phyloP scores from a whole-genome alignment of 495 filamentous ascomycete species.

The Tetracladium setigerum region DNA sequence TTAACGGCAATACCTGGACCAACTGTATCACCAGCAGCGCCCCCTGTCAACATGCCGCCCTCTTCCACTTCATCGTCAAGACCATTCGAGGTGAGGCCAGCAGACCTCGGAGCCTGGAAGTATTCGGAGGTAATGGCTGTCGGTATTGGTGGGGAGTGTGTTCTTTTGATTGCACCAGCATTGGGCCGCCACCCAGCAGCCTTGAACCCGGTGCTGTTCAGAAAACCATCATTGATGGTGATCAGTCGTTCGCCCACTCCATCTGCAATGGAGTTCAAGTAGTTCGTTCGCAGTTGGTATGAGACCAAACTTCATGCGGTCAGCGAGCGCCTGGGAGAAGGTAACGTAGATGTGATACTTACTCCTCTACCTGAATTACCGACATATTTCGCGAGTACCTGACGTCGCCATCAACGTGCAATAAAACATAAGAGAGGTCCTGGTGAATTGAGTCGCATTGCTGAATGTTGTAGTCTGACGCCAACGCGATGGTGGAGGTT shows the following conservation, averaged over 20 bases:
- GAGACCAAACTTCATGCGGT: slow-evolving; percentile 63
- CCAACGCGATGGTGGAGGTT: neutral
- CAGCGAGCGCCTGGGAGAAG: neutral
- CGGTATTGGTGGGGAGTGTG: slow-evolving; percentile 93
- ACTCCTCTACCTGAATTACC: slow-evolving; percentile 96
- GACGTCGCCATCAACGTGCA: slow-evolving; percentile 1
- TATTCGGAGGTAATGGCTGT: slow-evolving; percentile 87
- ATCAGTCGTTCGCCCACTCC: slow-evolving; percentile 94
- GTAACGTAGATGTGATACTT: slow-evolving; percentile 26
- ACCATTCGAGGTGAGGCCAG: slow-evolving; percentile 35
- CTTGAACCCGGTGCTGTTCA: slow-evolving; percentile 93
- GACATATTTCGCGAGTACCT: slow-evolving; percentile 54
- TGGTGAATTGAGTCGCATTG: neutral
- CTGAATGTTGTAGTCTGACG: slow-evolving; percentile 9
- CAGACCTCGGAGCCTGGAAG: slow-evolving; percentile 58
- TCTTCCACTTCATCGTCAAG: slow-evolving; percentile 73
- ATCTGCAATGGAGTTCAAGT: slow-evolving; percentile 84
- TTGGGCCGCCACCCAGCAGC: slow-evolving; percentile 86
- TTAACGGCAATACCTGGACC: slow-evolving; percentile 55
- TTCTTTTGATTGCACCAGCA: slow-evolving; percentile 72
- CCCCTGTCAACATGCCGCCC: slow-evolving; percentile 71
- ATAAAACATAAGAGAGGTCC: neutral
- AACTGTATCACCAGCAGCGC: slow-evolving; percentile 60
- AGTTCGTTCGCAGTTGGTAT: slow-evolving; percentile 88
- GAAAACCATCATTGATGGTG: slow-evolving; percentile 78